phyloP scores from a whole-genome alignment of 495 filamentous ascomycete species.

The Copromyces sp. region DNA sequence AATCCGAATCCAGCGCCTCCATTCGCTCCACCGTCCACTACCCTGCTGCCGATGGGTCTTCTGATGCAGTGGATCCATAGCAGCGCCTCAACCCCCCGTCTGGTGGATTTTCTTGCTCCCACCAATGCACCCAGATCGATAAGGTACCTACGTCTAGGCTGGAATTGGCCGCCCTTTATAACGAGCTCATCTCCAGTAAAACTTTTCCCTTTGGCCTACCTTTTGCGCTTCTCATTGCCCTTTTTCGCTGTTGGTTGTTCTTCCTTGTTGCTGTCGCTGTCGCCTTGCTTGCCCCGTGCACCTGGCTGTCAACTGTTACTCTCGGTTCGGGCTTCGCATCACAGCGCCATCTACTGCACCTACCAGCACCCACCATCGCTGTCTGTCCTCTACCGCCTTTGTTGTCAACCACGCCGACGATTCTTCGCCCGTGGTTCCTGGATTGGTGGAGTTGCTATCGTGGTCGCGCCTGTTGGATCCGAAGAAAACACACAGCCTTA shows the following conservation, averaged over 20 bases:
- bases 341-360: background rate
- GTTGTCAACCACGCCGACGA: background rate
- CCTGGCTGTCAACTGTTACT: background rate
- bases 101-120: background rate
- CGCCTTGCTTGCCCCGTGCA: background rate
- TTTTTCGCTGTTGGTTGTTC: background rate
- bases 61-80: background rate
- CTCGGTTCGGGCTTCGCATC: background rate
- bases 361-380: background rate
- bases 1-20: background rate
- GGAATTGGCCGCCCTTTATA: background rate
- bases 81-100: background rate
- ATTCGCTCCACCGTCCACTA: background rate
- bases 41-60: background rate
- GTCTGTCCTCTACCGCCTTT: background rate
- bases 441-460: background rate
- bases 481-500: background rate
- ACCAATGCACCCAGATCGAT: background rate
- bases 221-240: background rate
- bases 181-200: background rate
- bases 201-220: background rate
- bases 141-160: background rate
- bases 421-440: background rate
- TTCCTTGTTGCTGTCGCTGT: background rate
- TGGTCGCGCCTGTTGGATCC: background rate